These are phyloP conservation scores for Boletus sp. DNA, from an alignment of 768 basidiomycete genomes.

Conservation along the genomic window DNA sequence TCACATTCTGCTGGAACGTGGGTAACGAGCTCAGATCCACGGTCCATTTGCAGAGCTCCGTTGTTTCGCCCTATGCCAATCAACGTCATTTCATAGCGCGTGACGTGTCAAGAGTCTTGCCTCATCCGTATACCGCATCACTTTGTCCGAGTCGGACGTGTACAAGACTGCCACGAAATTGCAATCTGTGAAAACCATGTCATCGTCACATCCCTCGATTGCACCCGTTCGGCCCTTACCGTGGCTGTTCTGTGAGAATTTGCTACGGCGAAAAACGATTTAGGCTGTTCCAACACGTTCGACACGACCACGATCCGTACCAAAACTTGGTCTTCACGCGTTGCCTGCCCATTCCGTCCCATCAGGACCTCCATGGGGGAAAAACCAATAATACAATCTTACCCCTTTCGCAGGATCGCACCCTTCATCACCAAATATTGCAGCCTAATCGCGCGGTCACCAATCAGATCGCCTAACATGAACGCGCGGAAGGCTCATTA, in stretches of 20 bases:
- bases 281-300: constrained; percentile 6
- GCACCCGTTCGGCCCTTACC: constrained; percentile 32
- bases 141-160: constrained; percentile 70
- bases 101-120: constrained; percentile 30
- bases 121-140: constrained; percentile 85
- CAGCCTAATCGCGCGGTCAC: constrained; percentile 47
- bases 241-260: constrained; percentile 61
- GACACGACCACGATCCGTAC: constrained; percentile 38
- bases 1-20: constrained; percentile 71
- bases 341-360: constrained; percentile 49
- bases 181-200: constrained; percentile 50
- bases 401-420: constrained; percentile 85
- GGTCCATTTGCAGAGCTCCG: constrained; percentile 82
- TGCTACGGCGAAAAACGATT: constrained; percentile 41
- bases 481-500: constrained; percentile 26
- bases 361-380: constrained; percentile 19
- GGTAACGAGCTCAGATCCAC: constrained; percentile 79
- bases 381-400: constrained; percentile 24
- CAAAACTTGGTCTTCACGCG: constrained; percentile 81
- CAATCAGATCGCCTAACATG: constrained; percentile 8
- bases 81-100: constrained; percentile 22
- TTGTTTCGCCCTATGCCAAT: constrained; percentile 55
- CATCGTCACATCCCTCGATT: background rate
- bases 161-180: constrained; percentile 81
- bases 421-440: constrained; percentile 89